Percentiles rank a stretch among this genome's conserved stretches.
Evolutionary conservation across 2,329 filamentous ascomycete genomes (phyloP).

Genomic region (Monosporascus sp.): DNA sequence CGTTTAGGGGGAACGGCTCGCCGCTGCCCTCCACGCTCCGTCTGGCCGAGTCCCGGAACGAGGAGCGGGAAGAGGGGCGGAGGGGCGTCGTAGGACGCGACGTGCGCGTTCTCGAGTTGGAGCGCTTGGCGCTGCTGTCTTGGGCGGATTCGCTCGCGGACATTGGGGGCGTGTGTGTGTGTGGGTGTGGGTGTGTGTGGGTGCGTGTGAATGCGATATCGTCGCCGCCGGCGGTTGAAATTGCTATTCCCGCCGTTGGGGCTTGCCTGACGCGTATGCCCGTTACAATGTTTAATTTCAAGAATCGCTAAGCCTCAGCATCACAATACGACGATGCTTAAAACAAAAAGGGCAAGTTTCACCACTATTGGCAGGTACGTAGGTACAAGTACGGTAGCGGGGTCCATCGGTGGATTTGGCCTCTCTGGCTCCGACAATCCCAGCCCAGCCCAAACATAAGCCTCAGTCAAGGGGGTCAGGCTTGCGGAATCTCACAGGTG

Average conservation of each 20-base stretch:
- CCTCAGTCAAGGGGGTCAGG: background rate
- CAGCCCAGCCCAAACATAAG: background rate
- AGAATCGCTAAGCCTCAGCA: no score
- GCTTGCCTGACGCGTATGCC: no score
- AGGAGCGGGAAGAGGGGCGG: constrained; percentile 82
- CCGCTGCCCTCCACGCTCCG: constrained; percentile 46
- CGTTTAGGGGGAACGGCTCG: constrained; percentile 65
- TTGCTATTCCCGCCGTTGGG: no score
- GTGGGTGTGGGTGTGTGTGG: background rate
- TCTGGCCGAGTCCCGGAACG: constrained; percentile 71
- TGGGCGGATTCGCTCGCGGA: constrained; percentile 16
- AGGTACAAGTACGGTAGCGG: background rate
- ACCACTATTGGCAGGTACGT: background rate
- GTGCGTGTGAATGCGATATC: background rate
- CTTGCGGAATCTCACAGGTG: background rate
- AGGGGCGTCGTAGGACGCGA: constrained; percentile 85
- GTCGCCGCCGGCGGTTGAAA: no score
- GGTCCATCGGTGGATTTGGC: background rate
- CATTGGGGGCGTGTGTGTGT: constrained; percentile 9
- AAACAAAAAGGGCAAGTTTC: background rate
- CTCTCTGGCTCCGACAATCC: background rate
- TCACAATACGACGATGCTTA: no score
- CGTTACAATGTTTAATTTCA: no score
- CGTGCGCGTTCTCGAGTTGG: constrained; percentile 19
- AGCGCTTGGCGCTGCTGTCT: constrained; percentile 13